phyloP scores from a whole-genome alignment of 1,139 yeast genomes.

The Wickerhamiella pararugosa region DNA sequence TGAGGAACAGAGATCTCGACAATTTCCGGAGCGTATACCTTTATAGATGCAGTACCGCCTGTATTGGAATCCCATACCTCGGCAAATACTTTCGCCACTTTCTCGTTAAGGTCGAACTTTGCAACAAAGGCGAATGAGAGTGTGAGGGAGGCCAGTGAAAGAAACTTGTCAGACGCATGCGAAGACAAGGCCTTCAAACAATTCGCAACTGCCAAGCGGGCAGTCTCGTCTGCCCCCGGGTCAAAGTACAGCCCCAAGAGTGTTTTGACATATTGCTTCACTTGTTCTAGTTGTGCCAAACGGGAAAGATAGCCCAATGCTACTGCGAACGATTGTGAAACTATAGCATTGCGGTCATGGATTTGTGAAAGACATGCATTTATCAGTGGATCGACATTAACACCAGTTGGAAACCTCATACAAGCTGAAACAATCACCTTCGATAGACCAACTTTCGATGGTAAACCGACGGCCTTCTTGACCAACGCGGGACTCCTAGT shows the following conservation, averaged over 20 bases:
- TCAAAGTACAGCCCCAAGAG: conserved; percentile 49
- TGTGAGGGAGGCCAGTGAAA: conserved; percentile 44
- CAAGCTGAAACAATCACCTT: conserved; percentile 54
- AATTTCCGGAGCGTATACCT: conserved; percentile 61
- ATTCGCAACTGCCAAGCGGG: conserved; percentile 40
- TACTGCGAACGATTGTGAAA: conserved; percentile 61
- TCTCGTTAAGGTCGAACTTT: conserved; percentile 44
- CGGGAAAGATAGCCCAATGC: conserved; percentile 72
- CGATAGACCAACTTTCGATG: conserved; percentile 84
- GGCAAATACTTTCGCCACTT: conserved; percentile 37
- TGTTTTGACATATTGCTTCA: conserved; percentile 39
- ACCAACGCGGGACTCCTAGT: conserved; percentile 34
- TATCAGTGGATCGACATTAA: conserved; percentile 34
- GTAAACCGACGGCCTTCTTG: conserved; percentile 68
- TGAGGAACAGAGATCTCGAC: conserved; percentile 35
- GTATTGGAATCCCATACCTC: conserved; percentile 72
- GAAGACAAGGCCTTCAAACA: conserved; percentile 57
- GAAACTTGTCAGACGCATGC: conserved; percentile 57
- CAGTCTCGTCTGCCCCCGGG: conserved; percentile 33
- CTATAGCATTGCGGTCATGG: conserved; percentile 55
- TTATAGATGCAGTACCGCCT: conserved; percentile 56
- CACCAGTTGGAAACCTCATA: conserved; percentile 32
- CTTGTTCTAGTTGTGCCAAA: conserved; percentile 39
- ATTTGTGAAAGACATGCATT: conserved; percentile 44
- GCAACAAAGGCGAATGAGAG: conserved; percentile 73